Conservation (phyloP, 2,329 filamentous ascomycete genomes). For the Ophiostoma sp. region DNA sequence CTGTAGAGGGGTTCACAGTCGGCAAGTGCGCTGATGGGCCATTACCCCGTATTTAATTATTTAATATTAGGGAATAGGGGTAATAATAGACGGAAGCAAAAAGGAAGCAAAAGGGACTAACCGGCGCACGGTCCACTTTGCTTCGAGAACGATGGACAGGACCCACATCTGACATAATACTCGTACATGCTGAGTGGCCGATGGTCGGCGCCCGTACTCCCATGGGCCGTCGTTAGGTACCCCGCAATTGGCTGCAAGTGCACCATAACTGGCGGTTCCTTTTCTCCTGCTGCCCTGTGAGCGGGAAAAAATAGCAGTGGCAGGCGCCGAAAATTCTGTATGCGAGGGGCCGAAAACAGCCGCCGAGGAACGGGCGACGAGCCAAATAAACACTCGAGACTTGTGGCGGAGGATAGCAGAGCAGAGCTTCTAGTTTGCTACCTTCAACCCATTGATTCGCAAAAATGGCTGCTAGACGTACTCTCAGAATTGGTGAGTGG, state of each 20-base stretch:
- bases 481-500: conserved; percentile 60
- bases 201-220: conserved; percentile 22
- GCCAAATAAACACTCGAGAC: neutral
- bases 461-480: conserved; percentile 53
- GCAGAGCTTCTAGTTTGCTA: neutral
- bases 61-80: conserved; percentile 13
- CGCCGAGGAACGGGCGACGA: neutral
- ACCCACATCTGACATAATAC: conserved; percentile 13
- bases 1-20: neutral
- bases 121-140: conserved; percentile 10
- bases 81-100: conserved; percentile 7
- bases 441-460: conserved; percentile 32
- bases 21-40: neutral
- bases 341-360: conserved; percentile 20
- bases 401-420: neutral
- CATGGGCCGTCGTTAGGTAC: conserved; percentile 9
- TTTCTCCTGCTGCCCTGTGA: conserved; percentile 2
- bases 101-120: conserved; percentile 8
- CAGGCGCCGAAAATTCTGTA: conserved; percentile 14
- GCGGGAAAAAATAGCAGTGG: conserved; percentile 4
- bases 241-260: conserved; percentile 23
- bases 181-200: conserved; percentile 16
- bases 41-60: conserved; percentile 9
- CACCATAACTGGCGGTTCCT: conserved; percentile 14
- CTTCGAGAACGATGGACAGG: conserved; percentile 17